Base-by-base conservation (phyloP, 306 rosid species). In the Prunus mongolica region DNA sequence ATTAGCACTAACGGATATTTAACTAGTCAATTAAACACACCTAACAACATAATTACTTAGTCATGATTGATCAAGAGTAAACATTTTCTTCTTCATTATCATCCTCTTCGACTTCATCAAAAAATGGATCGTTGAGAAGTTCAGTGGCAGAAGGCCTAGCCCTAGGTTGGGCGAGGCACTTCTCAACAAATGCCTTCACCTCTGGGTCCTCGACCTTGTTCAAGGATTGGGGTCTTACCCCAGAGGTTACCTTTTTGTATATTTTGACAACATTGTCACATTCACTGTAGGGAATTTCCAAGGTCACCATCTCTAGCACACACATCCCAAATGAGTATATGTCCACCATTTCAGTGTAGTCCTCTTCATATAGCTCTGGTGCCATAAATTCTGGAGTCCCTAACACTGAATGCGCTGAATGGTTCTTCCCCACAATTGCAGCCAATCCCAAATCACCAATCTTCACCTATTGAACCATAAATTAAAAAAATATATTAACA, bases 341-440 rank as follows among this genome's bases (percentile, higher is more conserved):
- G 77, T 95, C 98, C 79, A 95, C 98, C 82, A 89, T 46, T 73
- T 95, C 97, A 0, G 97, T 92, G 82, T 95, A 95, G 67, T 88
- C 79, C 70, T 90, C 97, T 2, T 95, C 96, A 2, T 95, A 94
- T 6, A 94, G 84, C 73, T 92, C 98, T 0, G 97, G 97, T 2
- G 98, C 98, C 98, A 94, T 94, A 58, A 91, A 94, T 67, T 94
- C 97, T 0, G 97, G 97, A 3, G 97, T 94, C 14, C 98, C 98
- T 0, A 95, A 86, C 41, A 95, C 91, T 3, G 96, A 86, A 84
- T 95, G 98, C 6, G 98, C 96, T 28, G 80, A 84, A 52, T 92
- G 97, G 58, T 73, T 92, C 86, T 83, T 86, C 60, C 95, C 96
- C 71, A 95, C 96, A 50, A 85, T 86, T 34, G 96, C 93, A 1